Base-by-base conservation (phyloP, 495 filamentous ascomycete species). In the Aspergillus ellipticus region DNA sequence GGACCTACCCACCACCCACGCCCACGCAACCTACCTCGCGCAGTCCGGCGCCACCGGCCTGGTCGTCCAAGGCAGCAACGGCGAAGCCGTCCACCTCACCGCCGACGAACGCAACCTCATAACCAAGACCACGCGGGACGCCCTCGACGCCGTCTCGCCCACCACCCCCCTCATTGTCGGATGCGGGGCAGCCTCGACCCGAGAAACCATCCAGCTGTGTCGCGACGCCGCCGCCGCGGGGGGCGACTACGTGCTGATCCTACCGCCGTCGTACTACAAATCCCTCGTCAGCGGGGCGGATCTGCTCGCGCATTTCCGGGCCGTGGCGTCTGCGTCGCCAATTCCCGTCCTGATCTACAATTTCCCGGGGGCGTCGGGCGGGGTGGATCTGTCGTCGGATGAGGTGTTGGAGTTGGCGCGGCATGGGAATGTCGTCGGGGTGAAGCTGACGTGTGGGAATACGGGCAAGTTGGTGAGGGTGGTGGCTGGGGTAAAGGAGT, bases 341-440 rank as follows among this genome's bases (percentile, higher is more conserved):
- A 81, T 97, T 45, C 92, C 92, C 0, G 80, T 97, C 54, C 77
- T 96, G 56, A 92, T 97, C 66, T 97, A 97, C 78, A 97, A 96
- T 75, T 97, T 86, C 73, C 92, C 92, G 26, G 89, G 84, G 16
- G 92, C 89, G 3, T 88, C 87, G 29, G 77, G 82, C 11, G 92
- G 92, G 11, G 74, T 94, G 51, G 92, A 96, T 65, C 84, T 96
- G 45, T 85, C 80, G 51, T 94, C 89, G 0, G 90, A 96, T 63
- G 77, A 84, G 56, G 89, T 96, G 67, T 77, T 88, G 49, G 70
- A 83, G 50, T 81, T 96, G 17, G 70, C 91, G 3, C 68, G 83
- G 59, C 90, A 96, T 68, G 81, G 86, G 61, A 96, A 96, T 65
- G 93, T 97, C 62, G 84, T 90, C 51, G 92, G 92, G 48, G 87